Evolutionary conservation across 2,329 filamentous ascomycete genomes (phyloP).

Genomic region (Colletotrichum echinochloae): DNA sequence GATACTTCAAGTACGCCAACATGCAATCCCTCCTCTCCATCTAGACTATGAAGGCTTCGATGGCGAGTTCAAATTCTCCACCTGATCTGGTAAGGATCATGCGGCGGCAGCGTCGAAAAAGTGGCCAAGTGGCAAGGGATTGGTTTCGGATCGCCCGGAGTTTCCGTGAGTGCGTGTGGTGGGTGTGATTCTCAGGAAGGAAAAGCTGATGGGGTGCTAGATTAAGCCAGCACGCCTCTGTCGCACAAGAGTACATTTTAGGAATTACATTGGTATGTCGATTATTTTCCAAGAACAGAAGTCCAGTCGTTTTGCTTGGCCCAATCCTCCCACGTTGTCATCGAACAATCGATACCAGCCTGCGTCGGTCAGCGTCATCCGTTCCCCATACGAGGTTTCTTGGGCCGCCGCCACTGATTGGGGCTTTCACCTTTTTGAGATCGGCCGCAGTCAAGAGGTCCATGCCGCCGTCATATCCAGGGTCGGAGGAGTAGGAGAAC

Average conservation of each 20-base stretch:
- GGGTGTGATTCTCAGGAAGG: background rate
- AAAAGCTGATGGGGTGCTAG: background rate
- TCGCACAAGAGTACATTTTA: background rate
- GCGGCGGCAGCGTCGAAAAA: background rate
- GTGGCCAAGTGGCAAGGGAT: no score
- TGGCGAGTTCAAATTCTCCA: background rate
- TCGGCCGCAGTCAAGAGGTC: slow-evolving; percentile 57
- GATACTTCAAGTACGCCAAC: background rate
- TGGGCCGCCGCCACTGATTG: no score
- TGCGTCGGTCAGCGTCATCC: slow-evolving; percentile 15
- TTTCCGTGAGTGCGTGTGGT: no score
- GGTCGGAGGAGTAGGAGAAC: slow-evolving; percentile 60
- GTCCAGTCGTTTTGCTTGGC: slow-evolving; percentile 53
- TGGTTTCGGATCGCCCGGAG: no score
- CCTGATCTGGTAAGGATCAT: background rate
- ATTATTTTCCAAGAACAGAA: slow-evolving; percentile 38
- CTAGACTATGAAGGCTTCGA: background rate
- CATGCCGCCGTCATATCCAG: slow-evolving; percentile 63
- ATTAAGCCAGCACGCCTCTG: background rate
- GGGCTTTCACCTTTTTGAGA: slow-evolving; percentile 54
- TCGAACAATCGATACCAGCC: slow-evolving; percentile 54
- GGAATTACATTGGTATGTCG: background rate
- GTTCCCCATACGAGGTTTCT: background rate
- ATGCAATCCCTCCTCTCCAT: background rate
- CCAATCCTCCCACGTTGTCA: slow-evolving; percentile 55